These are phyloP conservation scores for Barnettozyma sucrosica DNA, from an alignment of 805 yeast genomes.

Conservation along the genomic window DNA sequence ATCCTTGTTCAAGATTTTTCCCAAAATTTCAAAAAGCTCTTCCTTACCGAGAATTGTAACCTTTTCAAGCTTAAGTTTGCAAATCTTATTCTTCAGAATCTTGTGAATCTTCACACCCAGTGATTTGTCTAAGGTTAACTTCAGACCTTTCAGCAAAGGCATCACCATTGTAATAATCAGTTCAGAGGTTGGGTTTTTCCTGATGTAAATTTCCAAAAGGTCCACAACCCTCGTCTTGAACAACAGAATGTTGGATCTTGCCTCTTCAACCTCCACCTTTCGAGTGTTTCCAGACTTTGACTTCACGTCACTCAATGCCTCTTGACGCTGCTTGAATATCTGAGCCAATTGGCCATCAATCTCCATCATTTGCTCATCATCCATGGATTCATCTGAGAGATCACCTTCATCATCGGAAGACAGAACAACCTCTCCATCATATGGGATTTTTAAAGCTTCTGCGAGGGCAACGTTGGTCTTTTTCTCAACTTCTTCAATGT, in stretches of 20 bases:
- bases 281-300: conserved; percentile 59
- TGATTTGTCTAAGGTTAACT: conserved; percentile 60
- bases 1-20: conserved; percentile 36
- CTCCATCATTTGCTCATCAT: conserved; percentile 95
- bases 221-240: conserved; percentile 79
- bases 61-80: conserved; percentile 38
- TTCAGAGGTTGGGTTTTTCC: conserved; percentile 25
- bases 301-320: conserved; percentile 46
- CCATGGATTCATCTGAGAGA: conserved; percentile 77
- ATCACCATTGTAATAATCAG: conserved; percentile 39
- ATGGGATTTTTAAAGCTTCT: conserved; percentile 62
- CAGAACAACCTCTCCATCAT: conserved; percentile 36
- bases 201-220: conserved; percentile 58
- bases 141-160: conserved; percentile 57
- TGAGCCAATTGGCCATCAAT: conserved; percentile 77
- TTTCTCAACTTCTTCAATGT: conserved; percentile 39
- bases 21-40: conserved; percentile 26
- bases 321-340: conserved; percentile 79
- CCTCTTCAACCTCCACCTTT: conserved; percentile 69
- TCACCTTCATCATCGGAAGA: conserved; percentile 44
- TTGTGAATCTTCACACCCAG: conserved; percentile 74
- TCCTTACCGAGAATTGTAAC: conserved; percentile 20
- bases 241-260: conserved; percentile 70
- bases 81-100: conserved; percentile 53
- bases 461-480: conserved; percentile 62